Evolutionary conservation across 805 yeast genomes (phyloP).

Genomic region (Naumovozyma castellii): DNA sequence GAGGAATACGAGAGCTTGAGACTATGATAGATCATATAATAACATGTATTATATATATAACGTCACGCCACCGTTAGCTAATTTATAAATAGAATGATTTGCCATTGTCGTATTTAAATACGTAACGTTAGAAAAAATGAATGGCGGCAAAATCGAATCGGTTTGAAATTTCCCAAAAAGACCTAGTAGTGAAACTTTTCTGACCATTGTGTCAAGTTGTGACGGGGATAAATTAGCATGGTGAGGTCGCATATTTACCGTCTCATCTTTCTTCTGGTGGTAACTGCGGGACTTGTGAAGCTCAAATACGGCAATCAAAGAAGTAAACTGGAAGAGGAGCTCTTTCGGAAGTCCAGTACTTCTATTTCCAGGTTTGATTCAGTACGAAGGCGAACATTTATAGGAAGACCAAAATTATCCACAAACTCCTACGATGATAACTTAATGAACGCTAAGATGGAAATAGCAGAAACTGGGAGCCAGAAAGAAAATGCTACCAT

Average conservation of each 20-base stretch:
- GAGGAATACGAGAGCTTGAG: slow-evolving; percentile 2
- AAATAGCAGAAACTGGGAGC: not conserved
- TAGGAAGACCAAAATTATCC: slow-evolving; percentile 17
- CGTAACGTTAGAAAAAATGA: too few species aligned
- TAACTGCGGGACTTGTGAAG: not conserved
- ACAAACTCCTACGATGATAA: slow-evolving; percentile 21
- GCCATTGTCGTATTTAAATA: too few species aligned
- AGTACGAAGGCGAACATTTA: slow-evolving; percentile 6
- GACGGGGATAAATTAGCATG: too few species aligned
- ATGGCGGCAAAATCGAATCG: too few species aligned
- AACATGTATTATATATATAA: too few species aligned
- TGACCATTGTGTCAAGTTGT: too few species aligned
- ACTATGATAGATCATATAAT: not conserved
- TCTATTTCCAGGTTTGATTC: slow-evolving; percentile 9
- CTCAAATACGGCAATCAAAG: not conserved
- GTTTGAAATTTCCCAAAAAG: too few species aligned
- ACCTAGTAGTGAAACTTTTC: too few species aligned
- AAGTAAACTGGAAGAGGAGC: not conserved
- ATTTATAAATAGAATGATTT: too few species aligned
- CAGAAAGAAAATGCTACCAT: slow-evolving; percentile 58
- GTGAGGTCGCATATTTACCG: not conserved
- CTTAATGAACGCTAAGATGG: slow-evolving; percentile 1
- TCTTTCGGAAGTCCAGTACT: not conserved
- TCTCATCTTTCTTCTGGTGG: not conserved
- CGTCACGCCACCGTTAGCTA: too few species aligned